A percentile compares a stretch with the other conserved stretches of the same genome.
phyloP scores from a whole-genome alignment of 1,139 yeast genomes.

The Lodderomyces parapsilosis region DNA sequence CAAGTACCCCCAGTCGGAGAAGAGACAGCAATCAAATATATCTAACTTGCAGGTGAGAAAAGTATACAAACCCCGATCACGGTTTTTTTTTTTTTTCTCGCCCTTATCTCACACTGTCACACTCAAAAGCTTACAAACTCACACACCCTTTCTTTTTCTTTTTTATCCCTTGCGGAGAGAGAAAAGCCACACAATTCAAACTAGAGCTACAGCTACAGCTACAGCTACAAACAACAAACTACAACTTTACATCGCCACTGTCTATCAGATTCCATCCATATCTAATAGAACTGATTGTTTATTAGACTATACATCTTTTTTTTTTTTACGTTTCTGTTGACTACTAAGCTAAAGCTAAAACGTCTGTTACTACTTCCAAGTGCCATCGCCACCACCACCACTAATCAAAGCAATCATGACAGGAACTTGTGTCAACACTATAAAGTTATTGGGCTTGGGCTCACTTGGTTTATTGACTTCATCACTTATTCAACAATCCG shows the following conservation, averaged over 20 bases:
- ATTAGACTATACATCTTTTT: background rate
- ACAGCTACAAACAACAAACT: background rate
- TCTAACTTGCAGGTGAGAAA: too few species aligned
- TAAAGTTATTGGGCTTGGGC: slow-evolving; percentile 51
- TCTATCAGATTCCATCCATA: background rate
- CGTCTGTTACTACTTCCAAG: too few species aligned
- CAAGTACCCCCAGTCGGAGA: too few species aligned
- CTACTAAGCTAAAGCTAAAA: background rate
- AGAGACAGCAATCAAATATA: too few species aligned
- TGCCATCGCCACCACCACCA: background rate
- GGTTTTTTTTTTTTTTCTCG: background rate
- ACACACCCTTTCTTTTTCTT: background rate
- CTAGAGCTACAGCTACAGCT: background rate
- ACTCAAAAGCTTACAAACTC: too few species aligned
- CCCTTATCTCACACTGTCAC: background rate
- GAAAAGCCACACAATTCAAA: background rate
- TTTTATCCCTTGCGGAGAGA: slow-evolving; percentile 1
- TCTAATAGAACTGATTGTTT: background rate
- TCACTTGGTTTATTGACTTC: slow-evolving; percentile 52
- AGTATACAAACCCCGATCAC: slow-evolving; percentile 1
- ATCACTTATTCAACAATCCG: slow-evolving; percentile 38
- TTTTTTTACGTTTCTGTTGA: background rate
- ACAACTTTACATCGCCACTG: background rate
- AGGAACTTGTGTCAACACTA: slow-evolving; percentile 50
- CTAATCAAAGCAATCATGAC: slow-evolving; percentile 25